Conservation (phyloP, 441 rosid species). For the Iberis amara region DNA sequence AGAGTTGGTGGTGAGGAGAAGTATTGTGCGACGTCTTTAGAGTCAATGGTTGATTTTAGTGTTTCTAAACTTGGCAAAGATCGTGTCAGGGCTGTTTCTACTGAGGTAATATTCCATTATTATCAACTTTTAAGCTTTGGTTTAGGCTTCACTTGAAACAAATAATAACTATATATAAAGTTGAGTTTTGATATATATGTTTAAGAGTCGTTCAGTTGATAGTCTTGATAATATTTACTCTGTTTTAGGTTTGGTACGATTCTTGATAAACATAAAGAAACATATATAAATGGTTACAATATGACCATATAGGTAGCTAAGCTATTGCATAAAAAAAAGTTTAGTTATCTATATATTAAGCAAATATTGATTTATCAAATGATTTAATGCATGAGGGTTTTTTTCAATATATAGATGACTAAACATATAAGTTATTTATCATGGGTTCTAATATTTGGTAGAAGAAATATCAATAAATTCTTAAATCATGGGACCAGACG, state of each 20-base stretch:
- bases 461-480: no score
- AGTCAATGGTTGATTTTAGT: conserved; percentile 69
- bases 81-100: conserved; percentile 45
- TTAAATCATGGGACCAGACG: no score
- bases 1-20: conserved; percentile 62
- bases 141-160: not conserved
- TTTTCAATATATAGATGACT: no score
- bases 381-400: no score
- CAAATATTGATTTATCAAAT: no score
- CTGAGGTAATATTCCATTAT: conserved; percentile 35
- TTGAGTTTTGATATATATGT: not conserved
- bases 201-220: not conserved
- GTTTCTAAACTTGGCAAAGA: conserved; percentile 50
- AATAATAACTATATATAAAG: not conserved
- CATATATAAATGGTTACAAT: not conserved
- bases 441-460: no score
- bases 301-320: not conserved
- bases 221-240: not conserved
- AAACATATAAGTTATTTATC: no score
- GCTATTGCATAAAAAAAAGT: no score
- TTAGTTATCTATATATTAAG: no score
- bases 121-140: not conserved
- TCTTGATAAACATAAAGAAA: not conserved
- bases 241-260: not conserved
- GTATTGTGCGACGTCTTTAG: conserved; percentile 66